These are phyloP conservation scores for Tylopilus sp. DNA, from an alignment of 768 basidiomycete species.

Conservation along the genomic window DNA sequence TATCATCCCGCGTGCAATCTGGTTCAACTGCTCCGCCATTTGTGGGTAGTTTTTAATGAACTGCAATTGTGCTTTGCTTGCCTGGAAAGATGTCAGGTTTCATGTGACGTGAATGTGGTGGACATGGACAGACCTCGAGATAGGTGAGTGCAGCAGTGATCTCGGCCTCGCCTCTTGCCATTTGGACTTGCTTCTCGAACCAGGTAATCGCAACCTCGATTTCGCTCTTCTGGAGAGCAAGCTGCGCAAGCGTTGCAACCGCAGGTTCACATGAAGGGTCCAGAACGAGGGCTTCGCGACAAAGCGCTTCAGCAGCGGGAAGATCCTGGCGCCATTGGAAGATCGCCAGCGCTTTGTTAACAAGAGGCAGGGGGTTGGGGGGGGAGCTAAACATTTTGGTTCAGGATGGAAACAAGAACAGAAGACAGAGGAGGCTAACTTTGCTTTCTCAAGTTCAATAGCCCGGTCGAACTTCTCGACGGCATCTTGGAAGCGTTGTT, in stretches of 20 bases:
- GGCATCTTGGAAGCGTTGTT: constrained; percentile 82
- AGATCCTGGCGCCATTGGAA: constrained; percentile 97
- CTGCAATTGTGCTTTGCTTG: constrained; percentile 76
- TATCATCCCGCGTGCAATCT: constrained; percentile 42
- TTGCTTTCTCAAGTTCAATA: constrained; percentile 79
- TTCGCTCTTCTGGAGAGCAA: constrained; percentile 87
- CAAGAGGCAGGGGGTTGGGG: constrained; percentile 85
- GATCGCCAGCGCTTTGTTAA: constrained; percentile 96
- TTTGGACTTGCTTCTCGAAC: constrained; percentile 79
- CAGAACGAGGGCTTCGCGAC: constrained; percentile 80
- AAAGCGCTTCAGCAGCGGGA: constrained; percentile 75
- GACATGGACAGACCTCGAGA: constrained; percentile 55
- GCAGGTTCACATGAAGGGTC: constrained; percentile 97
- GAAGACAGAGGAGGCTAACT: constrained; percentile 39
- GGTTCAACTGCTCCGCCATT: constrained; percentile 66
- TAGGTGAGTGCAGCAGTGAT: constrained; percentile 74
- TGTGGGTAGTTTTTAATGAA: constrained; percentile 83
- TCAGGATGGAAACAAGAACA: neutral
- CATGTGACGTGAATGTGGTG: neutral
- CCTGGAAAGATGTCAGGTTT: constrained; percentile 40
- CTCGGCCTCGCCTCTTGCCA: constrained; percentile 90
- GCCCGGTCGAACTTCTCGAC: constrained; percentile 92
- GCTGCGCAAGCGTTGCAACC: constrained; percentile 91
- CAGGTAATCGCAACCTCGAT: constrained; percentile 81
- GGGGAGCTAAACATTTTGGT: constrained; percentile 37